Base-by-base conservation (phyloP, 116 monocot genomes). In the Trichopus zeylanicus region DNA sequence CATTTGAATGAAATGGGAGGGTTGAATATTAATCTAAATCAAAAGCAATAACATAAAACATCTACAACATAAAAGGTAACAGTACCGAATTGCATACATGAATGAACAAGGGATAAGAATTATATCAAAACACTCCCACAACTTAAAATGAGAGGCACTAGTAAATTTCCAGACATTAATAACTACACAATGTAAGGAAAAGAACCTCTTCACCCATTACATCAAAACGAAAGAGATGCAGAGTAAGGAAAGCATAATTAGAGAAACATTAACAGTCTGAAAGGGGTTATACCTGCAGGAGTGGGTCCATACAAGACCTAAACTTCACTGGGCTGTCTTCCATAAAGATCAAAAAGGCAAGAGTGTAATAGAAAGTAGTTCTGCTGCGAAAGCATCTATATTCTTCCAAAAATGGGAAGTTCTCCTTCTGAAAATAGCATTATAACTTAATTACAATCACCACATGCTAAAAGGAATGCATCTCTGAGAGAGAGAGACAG, bases 281-380 rank as follows among this genome's bases (percentile, higher is more conserved):
- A 42, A 42, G 42, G n/a, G 0, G 42, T n/a, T 11, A 31, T 49
- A 81, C 95, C 88, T 88, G 84, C 55, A 83, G 60, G 69, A 98
- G 80, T 54, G 98, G 88, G 55, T 98, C 88, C 98, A 98, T 91
- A 20, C 84, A 88, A 59, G 91, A 70, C 60, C 75, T 91, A 47
- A 98, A 98, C 58, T 98, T 98, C 37, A 91, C 69, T 56, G 87
- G 85, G 64, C 88, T 88, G 59, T 98, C 98, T 60, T 98, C 98
- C 98, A 88, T 91, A 68, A 98, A 98, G 35, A 98, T 88, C 71
- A 98, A 78, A 68, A 70, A 85, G 1, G 88, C 98, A 61, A 98
- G 75, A 42, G 81, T 88, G 64, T 85, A 91, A 33, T 98, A 98
- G 67, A 98, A 98, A 30, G 92, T 87, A 48, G 92, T 98, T 67